Evolutionary conservation across 1,284 basidiomycete species (phyloP).

Genomic region (Ganoderma lucidum): DNA sequence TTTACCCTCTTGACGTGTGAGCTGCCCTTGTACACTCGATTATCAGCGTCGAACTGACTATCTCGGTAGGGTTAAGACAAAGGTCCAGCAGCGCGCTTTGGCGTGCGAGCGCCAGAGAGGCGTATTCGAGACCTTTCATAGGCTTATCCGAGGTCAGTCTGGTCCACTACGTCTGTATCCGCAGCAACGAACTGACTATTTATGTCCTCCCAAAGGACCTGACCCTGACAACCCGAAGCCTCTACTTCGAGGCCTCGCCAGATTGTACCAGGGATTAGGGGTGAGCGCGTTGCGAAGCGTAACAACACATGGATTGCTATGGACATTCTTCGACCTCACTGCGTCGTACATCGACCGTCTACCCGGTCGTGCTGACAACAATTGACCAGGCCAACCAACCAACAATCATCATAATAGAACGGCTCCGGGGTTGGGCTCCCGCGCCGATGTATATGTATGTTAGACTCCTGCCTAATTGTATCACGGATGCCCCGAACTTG

Average conservation of each 20-base stretch:
- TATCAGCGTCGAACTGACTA: neutral
- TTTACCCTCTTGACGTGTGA: constrained; percentile 86
- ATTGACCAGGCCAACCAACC: neutral
- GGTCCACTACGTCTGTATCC: neutral
- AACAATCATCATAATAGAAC: constrained; percentile 23
- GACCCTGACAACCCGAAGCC: constrained; percentile 78
- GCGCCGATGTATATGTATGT: constrained; percentile 29
- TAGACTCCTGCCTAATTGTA: constrained; percentile 21
- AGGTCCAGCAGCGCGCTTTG: constrained; percentile 88
- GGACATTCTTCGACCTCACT: constrained; percentile 84
- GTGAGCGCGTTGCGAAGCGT: constrained; percentile 85
- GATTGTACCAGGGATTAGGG: constrained; percentile 87
- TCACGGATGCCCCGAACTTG: constrained; percentile 5
- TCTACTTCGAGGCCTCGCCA: constrained; percentile 70
- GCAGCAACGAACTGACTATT: neutral
- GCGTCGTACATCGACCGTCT: constrained; percentile 79
- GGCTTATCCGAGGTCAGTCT: constrained; percentile 74
- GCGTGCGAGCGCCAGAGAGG: constrained; percentile 77
- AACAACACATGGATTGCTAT: constrained; percentile 83
- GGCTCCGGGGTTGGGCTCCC: constrained; percentile 8
- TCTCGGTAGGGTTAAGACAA: constrained; percentile 84
- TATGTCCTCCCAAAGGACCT: constrained; percentile 58
- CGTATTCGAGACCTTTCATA: constrained; percentile 75
- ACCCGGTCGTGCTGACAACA: constrained; percentile 43
- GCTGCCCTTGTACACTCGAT: constrained; percentile 36